A percentile compares a stretch with the other conserved stretches of the same genome.
These are phyloP conservation scores for Dichotomopilus funicola DNA, from an alignment of 2,329 filamentous ascomycete species.

Conservation along the genomic window DNA sequence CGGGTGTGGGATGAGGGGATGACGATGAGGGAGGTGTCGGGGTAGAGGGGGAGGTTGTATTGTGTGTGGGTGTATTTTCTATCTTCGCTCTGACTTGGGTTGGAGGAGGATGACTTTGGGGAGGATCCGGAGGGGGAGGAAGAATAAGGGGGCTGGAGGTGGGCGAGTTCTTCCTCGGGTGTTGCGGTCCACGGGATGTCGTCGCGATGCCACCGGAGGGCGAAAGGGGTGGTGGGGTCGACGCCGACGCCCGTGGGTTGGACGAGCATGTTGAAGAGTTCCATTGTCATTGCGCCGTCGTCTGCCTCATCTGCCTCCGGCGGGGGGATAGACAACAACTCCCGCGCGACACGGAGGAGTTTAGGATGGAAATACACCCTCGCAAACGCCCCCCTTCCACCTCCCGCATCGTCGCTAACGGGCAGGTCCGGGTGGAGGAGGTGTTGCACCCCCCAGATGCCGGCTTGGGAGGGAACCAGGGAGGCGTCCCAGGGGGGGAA, in stretches of 20 bases:
- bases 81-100: too few relatives aligned
- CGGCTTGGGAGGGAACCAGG: conserved; percentile 44
- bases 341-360: conserved; percentile 56
- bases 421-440: conserved; percentile 68
- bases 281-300: conserved; percentile 64
- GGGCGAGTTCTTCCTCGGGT: conserved; percentile 57
- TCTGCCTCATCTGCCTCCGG: conserved; percentile 33
- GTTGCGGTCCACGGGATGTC: conserved; percentile 65
- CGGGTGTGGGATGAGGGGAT: conserved; percentile 71
- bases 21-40: conserved; percentile 66
- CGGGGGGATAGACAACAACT: conserved; percentile 43
- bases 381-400: conserved; percentile 53
- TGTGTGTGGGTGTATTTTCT: conserved; percentile 62
- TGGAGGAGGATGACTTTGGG: conserved; percentile 35
- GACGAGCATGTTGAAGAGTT: conserved; percentile 81
- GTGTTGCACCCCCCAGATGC: conserved; percentile 86
- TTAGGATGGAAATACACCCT: conserved; percentile 64
- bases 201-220: conserved; percentile 78
- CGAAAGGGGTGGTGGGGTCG: conserved; percentile 50
- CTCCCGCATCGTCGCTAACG: conserved; percentile 36
- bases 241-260: conserved; percentile 46
- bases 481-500: conserved; percentile 75
- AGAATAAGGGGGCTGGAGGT: conserved; percentile 41
- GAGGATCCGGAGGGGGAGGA: too few relatives aligned
- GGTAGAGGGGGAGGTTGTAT: conserved; percentile 78